Conservation (phyloP, 2,329 filamentous ascomycete species). For the Fusarium sp. region DNA sequence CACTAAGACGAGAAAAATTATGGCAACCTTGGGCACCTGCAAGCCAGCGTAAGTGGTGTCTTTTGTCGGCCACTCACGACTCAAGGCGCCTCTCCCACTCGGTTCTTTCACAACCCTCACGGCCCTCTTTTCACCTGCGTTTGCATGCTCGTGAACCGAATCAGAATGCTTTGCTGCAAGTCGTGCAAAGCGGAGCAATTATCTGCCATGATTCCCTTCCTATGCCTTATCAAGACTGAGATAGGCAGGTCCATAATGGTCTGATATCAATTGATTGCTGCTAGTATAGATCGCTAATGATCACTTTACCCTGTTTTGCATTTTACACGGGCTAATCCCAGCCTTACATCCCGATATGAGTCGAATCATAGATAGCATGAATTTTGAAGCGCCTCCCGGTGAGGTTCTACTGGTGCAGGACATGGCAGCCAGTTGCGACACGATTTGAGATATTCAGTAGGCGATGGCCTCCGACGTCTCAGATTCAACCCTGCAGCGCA, state of each 20-base stretch:
- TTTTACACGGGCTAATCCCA: neutral
- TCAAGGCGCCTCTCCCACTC: slow-evolving; percentile 39
- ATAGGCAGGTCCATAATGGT: slow-evolving; percentile 37
- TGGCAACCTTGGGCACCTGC: slow-evolving; percentile 43
- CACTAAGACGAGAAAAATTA: slow-evolving; percentile 39
- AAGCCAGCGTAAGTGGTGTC: slow-evolving; percentile 34
- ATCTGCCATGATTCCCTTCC: slow-evolving; percentile 16
- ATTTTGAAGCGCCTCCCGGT: no score
- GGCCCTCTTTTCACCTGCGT: slow-evolving; percentile 40
- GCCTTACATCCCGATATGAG: no score
- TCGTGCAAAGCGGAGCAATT: slow-evolving; percentile 39
- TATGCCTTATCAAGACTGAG: slow-evolving; percentile 28
- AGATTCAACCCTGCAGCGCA: slow-evolving; percentile 37
- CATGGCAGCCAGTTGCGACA: slow-evolving; percentile 20
- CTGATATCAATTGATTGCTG: slow-evolving; percentile 14
- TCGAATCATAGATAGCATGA: no score
- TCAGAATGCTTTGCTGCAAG: slow-evolving; percentile 43
- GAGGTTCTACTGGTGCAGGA: neutral
- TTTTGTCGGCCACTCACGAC: slow-evolving; percentile 44
- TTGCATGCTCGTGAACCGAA: slow-evolving; percentile 44
- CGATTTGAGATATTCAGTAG: slow-evolving; percentile 33
- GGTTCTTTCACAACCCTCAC: slow-evolving; percentile 29
- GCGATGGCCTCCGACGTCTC: slow-evolving; percentile 41
- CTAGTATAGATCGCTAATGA: slow-evolving; percentile 3
- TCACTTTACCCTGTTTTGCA: slow-evolving; percentile 3